These are phyloP conservation scores for Kregervanrija fluxuum DNA, from an alignment of 805 yeast genomes.

Conservation along the genomic window DNA sequence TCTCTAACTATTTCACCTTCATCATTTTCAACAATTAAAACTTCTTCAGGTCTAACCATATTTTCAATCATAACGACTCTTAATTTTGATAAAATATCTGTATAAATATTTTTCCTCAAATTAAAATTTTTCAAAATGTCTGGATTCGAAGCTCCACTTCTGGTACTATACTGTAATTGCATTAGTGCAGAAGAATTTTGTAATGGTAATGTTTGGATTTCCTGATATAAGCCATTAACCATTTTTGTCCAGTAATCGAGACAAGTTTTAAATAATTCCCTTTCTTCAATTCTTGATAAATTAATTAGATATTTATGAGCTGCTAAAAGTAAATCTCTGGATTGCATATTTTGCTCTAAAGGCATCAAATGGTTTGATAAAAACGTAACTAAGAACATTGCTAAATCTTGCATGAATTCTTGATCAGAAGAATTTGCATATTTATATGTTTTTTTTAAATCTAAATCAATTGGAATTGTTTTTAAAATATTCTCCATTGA, in stretches of 20 bases:
- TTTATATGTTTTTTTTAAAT: constrained; percentile 64
- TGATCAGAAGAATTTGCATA: constrained; percentile 79
- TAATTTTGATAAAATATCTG: constrained; percentile 69
- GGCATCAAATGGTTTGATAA: constrained; percentile 63
- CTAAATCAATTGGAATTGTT: constrained; percentile 67
- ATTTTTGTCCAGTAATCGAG: constrained; percentile 90
- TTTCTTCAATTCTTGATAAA: constrained; percentile 84
- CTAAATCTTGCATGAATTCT: constrained; percentile 90
- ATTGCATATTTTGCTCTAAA: constrained; percentile 46
- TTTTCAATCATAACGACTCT: constrained; percentile 92
- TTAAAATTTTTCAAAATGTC: constrained; percentile 69
- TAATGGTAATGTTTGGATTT: constrained; percentile 74
- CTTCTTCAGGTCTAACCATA: constrained; percentile 99
- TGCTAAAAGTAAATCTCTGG: constrained; percentile 53
- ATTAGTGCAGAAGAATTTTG: constrained; percentile 67
- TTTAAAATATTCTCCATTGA: constrained; percentile 62
- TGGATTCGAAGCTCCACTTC: constrained; percentile 84
- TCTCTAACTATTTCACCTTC: constrained; percentile 99
- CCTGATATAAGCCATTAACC: constrained; percentile 76
- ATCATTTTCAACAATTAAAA: constrained; percentile 91
- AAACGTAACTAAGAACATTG: constrained; percentile 85
- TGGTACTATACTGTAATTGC: constrained; percentile 48
- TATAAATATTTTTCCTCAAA: constrained; percentile 78
- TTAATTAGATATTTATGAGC: constrained; percentile 79
- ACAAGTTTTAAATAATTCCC: constrained; percentile 93